Evolutionary conservation across 2,329 filamentous ascomycete genomes (phyloP).

Genomic region (Teratosphaeria destructans): DNA sequence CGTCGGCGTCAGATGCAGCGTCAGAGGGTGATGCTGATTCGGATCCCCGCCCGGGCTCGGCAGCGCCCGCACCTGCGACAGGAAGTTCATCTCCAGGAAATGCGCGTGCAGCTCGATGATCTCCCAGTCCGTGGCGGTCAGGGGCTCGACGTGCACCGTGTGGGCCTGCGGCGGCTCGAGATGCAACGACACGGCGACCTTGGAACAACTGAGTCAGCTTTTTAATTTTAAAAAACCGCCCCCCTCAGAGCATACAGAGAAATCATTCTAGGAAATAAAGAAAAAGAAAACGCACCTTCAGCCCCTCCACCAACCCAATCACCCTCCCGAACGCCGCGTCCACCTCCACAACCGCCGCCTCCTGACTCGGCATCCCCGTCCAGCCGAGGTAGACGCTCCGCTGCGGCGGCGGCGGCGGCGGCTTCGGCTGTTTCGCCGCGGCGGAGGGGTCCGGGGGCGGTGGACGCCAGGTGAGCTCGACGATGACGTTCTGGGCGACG

Average conservation of each 20-base stretch:
- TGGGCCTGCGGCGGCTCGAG: constrained; percentile 83
- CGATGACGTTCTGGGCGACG: constrained; percentile 88
- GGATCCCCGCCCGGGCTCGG: constrained; percentile 60
- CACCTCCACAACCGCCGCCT: constrained; percentile 69
- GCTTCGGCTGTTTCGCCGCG: constrained; percentile 25
- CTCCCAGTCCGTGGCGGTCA: constrained; percentile 95
- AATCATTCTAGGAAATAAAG: neutral
- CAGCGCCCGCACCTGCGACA: constrained; percentile 84
- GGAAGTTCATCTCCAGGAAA: constrained; percentile 86
- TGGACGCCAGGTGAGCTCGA: constrained; percentile 74
- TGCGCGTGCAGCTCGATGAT: constrained; percentile 96
- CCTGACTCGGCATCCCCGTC: constrained; percentile 96
- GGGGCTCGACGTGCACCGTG: constrained; percentile 90
- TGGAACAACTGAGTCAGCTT: too few species aligned
- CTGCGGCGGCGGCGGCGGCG: constrained; percentile 42
- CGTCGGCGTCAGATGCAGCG: constrained; percentile 85
- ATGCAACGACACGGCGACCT: constrained; percentile 51
- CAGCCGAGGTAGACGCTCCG: constrained; percentile 81
- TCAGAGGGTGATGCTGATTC: constrained; percentile 64
- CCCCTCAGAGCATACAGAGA: neutral
- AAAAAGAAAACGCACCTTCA: constrained; percentile 50
- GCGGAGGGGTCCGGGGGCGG: constrained; percentile 34
- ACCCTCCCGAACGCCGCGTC: constrained; percentile 74
- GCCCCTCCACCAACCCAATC: constrained; percentile 67
- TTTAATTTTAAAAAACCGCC: constrained; percentile 25